phyloP scores from a whole-genome alignment of 768 basidiomycete species.

The Podaxis rugospora region DNA sequence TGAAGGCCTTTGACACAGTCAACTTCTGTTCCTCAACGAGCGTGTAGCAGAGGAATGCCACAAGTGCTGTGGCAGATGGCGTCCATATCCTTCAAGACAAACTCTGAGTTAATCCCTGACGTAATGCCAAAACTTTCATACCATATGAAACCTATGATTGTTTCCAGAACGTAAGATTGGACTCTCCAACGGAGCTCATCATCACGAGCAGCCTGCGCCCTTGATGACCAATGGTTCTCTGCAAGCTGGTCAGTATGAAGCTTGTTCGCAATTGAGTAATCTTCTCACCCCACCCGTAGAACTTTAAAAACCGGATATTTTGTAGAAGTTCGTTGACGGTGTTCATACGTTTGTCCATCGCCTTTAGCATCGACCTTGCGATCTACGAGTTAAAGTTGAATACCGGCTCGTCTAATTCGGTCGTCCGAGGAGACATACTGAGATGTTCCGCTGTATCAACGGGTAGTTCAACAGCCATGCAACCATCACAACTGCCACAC shows the following conservation, averaged over 20 bases:
- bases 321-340: slow-evolving; percentile 74
- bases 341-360: slow-evolving; percentile 65
- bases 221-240: slow-evolving; percentile 60
- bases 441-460: slow-evolving; percentile 61
- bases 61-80: slow-evolving; percentile 62
- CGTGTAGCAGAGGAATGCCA: slow-evolving; percentile 64
- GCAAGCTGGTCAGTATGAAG: slow-evolving; percentile 1
- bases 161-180: slow-evolving; percentile 56
- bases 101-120: slow-evolving; percentile 4
- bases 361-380: slow-evolving; percentile 53
- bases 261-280: not conserved
- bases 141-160: slow-evolving; percentile 68
- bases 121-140: slow-evolving; percentile 16
- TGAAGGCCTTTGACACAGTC: slow-evolving; percentile 80
- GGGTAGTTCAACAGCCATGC: slow-evolving; percentile 65
- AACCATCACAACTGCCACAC: slow-evolving; percentile 59
- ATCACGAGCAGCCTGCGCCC: slow-evolving; percentile 50
- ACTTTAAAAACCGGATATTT: slow-evolving; percentile 69
- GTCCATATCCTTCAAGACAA: slow-evolving; percentile 57
- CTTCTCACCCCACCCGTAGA: slow-evolving; percentile 67
- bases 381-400: slow-evolving; percentile 34
- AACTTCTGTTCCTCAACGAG: slow-evolving; percentile 58
- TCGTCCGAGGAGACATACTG: slow-evolving; percentile 31
- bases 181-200: slow-evolving; percentile 65
- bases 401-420: not conserved